Evolutionary conservation across 2,329 filamentous ascomycete genomes (phyloP).

Genomic region (Lasiodiplodia theobromae): DNA sequence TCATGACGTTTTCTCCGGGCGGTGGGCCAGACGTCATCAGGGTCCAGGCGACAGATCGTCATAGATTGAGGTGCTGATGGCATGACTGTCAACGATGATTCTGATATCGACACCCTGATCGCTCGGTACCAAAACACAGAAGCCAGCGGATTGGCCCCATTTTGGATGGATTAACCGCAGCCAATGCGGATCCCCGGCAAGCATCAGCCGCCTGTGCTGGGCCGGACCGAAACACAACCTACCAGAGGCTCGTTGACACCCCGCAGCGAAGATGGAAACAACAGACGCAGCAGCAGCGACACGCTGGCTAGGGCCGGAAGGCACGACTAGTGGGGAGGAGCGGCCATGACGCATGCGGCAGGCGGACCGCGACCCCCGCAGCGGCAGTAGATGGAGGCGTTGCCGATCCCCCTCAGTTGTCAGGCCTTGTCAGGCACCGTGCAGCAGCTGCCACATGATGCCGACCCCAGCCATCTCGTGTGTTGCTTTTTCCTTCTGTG

Average conservation of each 20-base stretch:
- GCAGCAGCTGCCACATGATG: slow-evolving; percentile 8
- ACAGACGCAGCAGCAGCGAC: neutral
- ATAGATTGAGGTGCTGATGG: neutral
- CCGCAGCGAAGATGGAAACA: neutral
- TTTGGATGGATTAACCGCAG: slow-evolving; percentile 2
- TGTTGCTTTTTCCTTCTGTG: neutral
- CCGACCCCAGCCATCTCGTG: slow-evolving; percentile 2
- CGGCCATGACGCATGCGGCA: slow-evolving; percentile 11
- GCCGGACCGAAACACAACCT: no score
- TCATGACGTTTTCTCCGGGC: slow-evolving; percentile 4
- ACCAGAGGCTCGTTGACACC: neutral
- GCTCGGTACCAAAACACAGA: neutral
- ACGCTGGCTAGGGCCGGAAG: neutral
- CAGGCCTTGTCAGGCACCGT: slow-evolving; percentile 20
- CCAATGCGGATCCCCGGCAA: neutral
- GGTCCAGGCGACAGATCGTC: slow-evolving; percentile 24
- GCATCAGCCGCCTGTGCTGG: neutral
- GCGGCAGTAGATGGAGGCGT: slow-evolving; percentile 6
- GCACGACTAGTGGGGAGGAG: no score
- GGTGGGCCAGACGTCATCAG: slow-evolving; percentile 21
- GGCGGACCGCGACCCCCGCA: slow-evolving; percentile 14
- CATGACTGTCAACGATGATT: neutral
- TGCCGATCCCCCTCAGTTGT: slow-evolving; percentile 17
- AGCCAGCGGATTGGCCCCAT: neutral
- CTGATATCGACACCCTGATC: neutral